Evolutionary conservation across 306 rosid genomes (phyloP).

Genomic region (Vigna nakashimae): DNA sequence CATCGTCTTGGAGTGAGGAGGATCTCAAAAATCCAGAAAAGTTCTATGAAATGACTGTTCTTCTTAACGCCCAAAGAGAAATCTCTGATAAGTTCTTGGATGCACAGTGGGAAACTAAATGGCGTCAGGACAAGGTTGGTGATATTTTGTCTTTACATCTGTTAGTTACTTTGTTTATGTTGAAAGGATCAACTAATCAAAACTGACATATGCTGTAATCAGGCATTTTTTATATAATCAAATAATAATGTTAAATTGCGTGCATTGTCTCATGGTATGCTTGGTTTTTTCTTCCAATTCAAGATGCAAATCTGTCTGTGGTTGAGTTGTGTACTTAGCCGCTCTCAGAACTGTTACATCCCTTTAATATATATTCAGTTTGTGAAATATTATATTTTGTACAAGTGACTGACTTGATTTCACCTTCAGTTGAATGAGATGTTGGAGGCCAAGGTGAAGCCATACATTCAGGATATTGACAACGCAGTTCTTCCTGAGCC

Average conservation of each 20-base stretch:
- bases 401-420: constrained; percentile 38
- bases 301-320: neutral
- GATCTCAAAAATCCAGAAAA: constrained; percentile 88
- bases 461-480: constrained; percentile 62
- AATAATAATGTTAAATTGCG: constrained; percentile 32
- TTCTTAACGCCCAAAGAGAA: constrained; percentile 96
- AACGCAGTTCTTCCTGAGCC: constrained; percentile 69
- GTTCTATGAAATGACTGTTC: constrained; percentile 88
- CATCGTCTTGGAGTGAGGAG: constrained; percentile 92
- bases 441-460: constrained; percentile 84
- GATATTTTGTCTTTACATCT: constrained; percentile 24
- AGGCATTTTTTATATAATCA: constrained; percentile 31
- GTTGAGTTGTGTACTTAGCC: constrained; percentile 3
- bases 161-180: constrained; percentile 16
- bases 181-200: constrained; percentile 15
- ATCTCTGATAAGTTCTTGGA: constrained; percentile 87
- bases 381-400: neutral
- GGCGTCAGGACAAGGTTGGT: constrained; percentile 94
- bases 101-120: constrained; percentile 87
- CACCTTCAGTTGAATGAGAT: constrained; percentile 74
- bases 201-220: constrained; percentile 27
- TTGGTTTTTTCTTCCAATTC: constrained; percentile 19
- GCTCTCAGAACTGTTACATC: constrained; percentile 13
- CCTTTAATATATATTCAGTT: neutral
- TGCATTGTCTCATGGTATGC: constrained; percentile 1